These are phyloP conservation scores for Ambispora gerdemannii DNA, from an alignment of 192 early-diverging fungal species.

Conservation along the genomic window DNA sequence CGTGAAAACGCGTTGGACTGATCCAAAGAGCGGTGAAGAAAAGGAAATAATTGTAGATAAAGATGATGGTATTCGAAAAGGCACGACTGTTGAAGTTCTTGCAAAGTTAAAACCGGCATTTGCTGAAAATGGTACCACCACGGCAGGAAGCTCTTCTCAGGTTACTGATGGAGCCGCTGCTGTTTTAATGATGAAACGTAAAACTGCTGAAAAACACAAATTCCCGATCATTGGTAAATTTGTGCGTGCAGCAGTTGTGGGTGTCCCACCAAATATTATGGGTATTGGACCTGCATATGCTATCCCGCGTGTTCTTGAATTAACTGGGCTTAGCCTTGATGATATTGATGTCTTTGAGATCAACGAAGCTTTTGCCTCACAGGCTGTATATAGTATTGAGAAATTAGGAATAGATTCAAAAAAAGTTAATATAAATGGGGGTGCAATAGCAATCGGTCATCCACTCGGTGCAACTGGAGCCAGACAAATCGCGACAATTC, in stretches of 20 bases:
- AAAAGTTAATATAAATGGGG: slow-evolving; percentile 77
- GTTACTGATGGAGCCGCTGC: slow-evolving; percentile 97
- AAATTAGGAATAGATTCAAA: slow-evolving; percentile 80
- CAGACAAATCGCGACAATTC: slow-evolving; percentile 91
- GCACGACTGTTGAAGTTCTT: slow-evolving; percentile 74
- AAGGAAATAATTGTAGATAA: slow-evolving; percentile 65
- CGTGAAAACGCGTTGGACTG: slow-evolving; percentile 65
- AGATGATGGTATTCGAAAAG: slow-evolving; percentile 91
- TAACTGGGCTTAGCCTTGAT: slow-evolving; percentile 67
- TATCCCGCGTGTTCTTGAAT: slow-evolving; percentile 83
- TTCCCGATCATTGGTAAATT: slow-evolving; percentile 85
- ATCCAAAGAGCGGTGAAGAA: slow-evolving; percentile 76
- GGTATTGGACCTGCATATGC: slow-evolving; percentile 95
- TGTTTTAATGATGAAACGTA: slow-evolving; percentile 92
- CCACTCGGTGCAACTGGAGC: slow-evolving; percentile 93
- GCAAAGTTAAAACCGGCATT: slow-evolving; percentile 90
- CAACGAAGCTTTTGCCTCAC: slow-evolving; percentile 98
- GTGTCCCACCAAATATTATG: slow-evolving; percentile 94
- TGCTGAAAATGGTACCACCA: slow-evolving; percentile 76
- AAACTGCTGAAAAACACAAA: slow-evolving; percentile 81
- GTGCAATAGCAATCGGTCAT: slow-evolving; percentile 97
- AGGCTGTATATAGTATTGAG: slow-evolving; percentile 89
- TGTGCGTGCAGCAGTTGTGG: slow-evolving; percentile 81
- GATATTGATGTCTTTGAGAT: slow-evolving; percentile 91
- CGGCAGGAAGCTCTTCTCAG: slow-evolving; percentile 96